A percentile compares a stretch with the other conserved stretches of the same genome.
phyloP scores from a whole-genome alignment of 257 asterid species.

The Petunia secreta region DNA sequence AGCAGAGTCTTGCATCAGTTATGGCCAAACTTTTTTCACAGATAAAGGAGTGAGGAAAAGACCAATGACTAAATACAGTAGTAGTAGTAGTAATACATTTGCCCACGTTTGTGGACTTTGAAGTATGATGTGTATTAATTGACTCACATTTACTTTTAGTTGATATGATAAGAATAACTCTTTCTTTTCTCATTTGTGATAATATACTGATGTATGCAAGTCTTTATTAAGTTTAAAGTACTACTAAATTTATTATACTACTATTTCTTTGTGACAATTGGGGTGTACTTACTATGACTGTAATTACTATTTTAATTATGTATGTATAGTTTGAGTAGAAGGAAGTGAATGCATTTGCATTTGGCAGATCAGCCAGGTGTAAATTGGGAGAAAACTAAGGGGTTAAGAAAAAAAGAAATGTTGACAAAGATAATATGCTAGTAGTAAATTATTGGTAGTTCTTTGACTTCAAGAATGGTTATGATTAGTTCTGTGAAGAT shows the following conservation, averaged over 20 bases:
- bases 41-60: not conserved
- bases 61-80: not conserved
- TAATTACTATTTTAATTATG: not conserved
- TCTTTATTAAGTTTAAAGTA: not conserved
- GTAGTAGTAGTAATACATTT: not conserved
- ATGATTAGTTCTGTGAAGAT: constrained; percentile 1
- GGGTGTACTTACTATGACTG: not conserved
- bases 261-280: not conserved
- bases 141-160: not conserved
- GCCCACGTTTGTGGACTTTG: constrained; percentile 8
- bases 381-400: not conserved
- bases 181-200: not conserved
- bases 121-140: not conserved
- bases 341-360: not conserved
- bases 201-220: not conserved
- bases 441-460: not conserved
- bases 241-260: not conserved
- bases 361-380: not conserved
- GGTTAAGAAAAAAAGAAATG: not conserved
- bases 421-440: not conserved
- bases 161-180: not conserved
- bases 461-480: not conserved
- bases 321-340: not conserved
- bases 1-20: not conserved
- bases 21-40: not conserved